These are phyloP conservation scores for Pichia thaimueangensis DNA, from an alignment of 805 yeast species.

Conservation along the genomic window DNA sequence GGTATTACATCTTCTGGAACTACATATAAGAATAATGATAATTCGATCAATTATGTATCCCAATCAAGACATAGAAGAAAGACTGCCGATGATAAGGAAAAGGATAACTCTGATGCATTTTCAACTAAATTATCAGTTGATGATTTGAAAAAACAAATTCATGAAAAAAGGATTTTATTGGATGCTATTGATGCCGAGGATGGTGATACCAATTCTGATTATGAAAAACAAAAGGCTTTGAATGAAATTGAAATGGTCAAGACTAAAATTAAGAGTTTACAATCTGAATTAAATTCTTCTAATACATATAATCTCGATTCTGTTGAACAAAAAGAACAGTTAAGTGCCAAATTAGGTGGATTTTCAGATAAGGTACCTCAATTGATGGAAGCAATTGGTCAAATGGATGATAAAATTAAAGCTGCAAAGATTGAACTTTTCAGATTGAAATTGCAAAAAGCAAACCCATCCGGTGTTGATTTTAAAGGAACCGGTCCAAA, in stretches of 20 bases:
- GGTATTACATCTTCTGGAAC: slow-evolving; percentile 41
- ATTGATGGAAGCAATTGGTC: slow-evolving; percentile 55
- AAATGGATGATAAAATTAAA: slow-evolving; percentile 64
- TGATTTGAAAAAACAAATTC: slow-evolving; percentile 56
- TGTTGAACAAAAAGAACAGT: slow-evolving; percentile 40
- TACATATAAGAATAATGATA: slow-evolving; percentile 70
- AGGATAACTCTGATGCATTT: slow-evolving; percentile 15
- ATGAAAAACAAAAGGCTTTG: slow-evolving; percentile 32
- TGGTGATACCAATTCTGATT: slow-evolving; percentile 33
- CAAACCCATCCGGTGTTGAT: slow-evolving; percentile 61
- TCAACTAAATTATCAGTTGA: slow-evolving; percentile 38
- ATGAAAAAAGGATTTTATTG: slow-evolving; percentile 64
- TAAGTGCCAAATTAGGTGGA: slow-evolving; percentile 51
- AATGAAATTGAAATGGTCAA: slow-evolving; percentile 63
- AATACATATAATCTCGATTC: slow-evolving; percentile 29
- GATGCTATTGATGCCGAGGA: slow-evolving; percentile 69
- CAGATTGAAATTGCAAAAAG: slow-evolving; percentile 47
- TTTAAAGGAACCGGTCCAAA: slow-evolving; percentile 79
- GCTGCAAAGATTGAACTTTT: slow-evolving; percentile 58
- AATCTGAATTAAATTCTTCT: slow-evolving; percentile 31
- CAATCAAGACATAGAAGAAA: slow-evolving; percentile 50
- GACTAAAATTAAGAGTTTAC: slow-evolving; percentile 45
- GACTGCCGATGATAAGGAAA: slow-evolving; percentile 22
- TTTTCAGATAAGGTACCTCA: slow-evolving; percentile 68
- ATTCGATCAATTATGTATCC: slow-evolving; percentile 53